Evolutionary conservation across 495 filamentous ascomycete genomes (phyloP), one percentile per base, ranked within the genome.

Genomic region (Aspergillus avenaceus): DNA sequence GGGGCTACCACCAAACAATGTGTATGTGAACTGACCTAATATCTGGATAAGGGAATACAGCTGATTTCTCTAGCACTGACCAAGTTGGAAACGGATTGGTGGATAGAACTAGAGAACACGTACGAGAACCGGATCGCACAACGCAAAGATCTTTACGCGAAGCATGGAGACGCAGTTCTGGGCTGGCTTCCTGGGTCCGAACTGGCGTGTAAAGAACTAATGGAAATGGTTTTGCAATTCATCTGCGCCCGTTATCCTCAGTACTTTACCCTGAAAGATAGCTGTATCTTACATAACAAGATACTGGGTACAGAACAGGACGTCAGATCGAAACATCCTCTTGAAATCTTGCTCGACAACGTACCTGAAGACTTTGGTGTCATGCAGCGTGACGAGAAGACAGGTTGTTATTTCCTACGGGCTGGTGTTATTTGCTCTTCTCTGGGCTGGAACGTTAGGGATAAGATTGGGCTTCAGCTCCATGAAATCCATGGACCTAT

Each of bases 1-100:
- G 91, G 91, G 66, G 75, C 1, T 96, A 96, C 63, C 87, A 93
- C 63, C 91, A 96, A 64, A 95, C 90, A 0, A 96, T 96, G 91
- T 88, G 90, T 95, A 80, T 52, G 84, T 76, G 22, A 11, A 27
- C n/a, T 16, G 2, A 31, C 8, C 11, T n/a, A n/a, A n/a, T n/a
- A n/a, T n/a, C n/a, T n/a, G n/a, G n/a, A n/a, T 28, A 19, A 9
- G 36, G 7, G 14, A 23, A 25, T 28, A 60, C 67, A 42, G 66
- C 49, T 37, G 32, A 44, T 22, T 8, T 12, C 11, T 22, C 37
- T 50, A 96, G 90, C 90, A 6, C 68, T 93, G 8, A 84, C 78
- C 27, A 95, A 90, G 49, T 70, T 91, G 58, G 87, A 96, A 56
- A 77, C 85, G 0, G 84, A 95, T 67, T 96, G 86, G 84, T 96